Conservation (phyloP, 345 rosid species). For the Pistacia atlantica region DNA sequence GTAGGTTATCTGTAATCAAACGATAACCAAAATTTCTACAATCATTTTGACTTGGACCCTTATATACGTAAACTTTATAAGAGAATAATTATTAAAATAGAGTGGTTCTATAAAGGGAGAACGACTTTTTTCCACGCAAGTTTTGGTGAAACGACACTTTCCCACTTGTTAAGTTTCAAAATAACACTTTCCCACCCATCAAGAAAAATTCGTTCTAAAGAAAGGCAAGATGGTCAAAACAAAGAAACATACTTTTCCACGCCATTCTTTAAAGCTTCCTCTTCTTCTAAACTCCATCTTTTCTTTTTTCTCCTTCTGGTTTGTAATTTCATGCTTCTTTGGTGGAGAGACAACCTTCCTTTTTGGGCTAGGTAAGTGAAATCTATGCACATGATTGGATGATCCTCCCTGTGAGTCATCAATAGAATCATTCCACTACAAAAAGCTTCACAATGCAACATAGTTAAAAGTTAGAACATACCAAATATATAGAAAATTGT, state of each 20-base stretch:
- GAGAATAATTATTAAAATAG: no score
- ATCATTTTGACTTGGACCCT: no score
- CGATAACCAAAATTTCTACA: no score
- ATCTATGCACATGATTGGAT: not conserved
- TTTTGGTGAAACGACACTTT: no score
- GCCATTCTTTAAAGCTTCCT: constrained; percentile 53
- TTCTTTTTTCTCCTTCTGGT: constrained; percentile 35
- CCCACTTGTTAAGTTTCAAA: no score
- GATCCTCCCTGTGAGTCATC: constrained; percentile 38
- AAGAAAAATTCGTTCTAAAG: no score
- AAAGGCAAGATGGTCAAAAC: no score
- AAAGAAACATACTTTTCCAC: constrained; percentile 32
- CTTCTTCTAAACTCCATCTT: constrained; percentile 57
- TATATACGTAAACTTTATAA: no score
- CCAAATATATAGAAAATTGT: not conserved
- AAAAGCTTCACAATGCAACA: not conserved
- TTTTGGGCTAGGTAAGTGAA: constrained; percentile 29
- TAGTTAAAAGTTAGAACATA: not conserved
- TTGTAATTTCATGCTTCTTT: constrained; percentile 15
- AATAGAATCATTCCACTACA: constrained; percentile 56
- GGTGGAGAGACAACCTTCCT: constrained; percentile 33
- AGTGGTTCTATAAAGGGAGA: no score
- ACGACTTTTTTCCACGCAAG: no score
- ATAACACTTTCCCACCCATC: no score
- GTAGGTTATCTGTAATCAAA: no score